Evolutionary conservation across 2,329 filamentous ascomycete genomes (phyloP), one percentile per base, ranked within the genome.

Genomic region (Cryphonectria nitschkei): DNA sequence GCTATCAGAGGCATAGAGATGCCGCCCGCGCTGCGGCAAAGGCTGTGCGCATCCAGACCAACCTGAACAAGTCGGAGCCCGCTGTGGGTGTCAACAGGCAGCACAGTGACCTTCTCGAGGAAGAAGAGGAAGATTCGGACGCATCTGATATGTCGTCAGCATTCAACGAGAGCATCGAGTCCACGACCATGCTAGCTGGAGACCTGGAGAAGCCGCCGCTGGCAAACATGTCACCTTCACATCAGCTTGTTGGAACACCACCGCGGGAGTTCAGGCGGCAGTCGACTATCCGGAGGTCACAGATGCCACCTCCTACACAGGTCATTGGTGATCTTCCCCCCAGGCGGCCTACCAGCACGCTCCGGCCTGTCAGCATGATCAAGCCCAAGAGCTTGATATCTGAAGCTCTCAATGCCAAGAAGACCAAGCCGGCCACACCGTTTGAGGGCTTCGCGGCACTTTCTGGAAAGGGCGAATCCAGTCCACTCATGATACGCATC

Each of bases 361-460:
- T 89, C 60, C 83, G 89, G 37, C 90, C 89, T 0, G 79, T 89
- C 68, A 94, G 92, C 78, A 87, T 91, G 79, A 82, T 90, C 39
- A 89, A 91, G 65, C 91, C 92, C 1, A 88, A 89, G 73, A 93
- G 92, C 79, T 81, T 93, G 65, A 82, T 95, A 32, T 92, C 92
- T 0, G 90, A 90, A 68, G 90, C 91, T 6, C 84, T 95, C 34
- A 92, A 92, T 75, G 91, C 90, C 41, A 93, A 92, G 78, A 89
- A 91, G 74, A 86, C 90, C 1, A 91, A 91, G 74, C 86, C 87
- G 9, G 87, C 87, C 7, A 89, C 92, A 76, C 92, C 93, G 0
- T 91, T 95, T 74, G 92, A 95, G 76, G 87, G 88, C 34, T 96
- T 94, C 80, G 92, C 92, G 1, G 88, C 90, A 22, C 85, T 93